Conservation (phyloP, 2,329 filamentous ascomycete species). For the Penicillium psychrosexuale region DNA sequence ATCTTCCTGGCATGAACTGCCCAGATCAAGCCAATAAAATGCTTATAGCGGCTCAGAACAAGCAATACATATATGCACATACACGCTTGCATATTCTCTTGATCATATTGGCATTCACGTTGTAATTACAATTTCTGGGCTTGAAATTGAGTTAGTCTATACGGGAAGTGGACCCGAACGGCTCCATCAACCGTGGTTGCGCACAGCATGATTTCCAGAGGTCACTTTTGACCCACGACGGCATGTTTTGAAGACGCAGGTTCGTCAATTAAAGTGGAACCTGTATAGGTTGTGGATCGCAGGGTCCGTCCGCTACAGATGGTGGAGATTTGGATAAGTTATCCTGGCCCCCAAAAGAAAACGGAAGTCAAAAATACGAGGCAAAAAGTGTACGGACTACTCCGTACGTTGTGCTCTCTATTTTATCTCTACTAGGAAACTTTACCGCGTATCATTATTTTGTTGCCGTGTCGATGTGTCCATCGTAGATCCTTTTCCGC, state of each 20-base stretch:
- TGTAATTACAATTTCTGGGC: not conserved
- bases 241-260: not conserved
- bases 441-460: not conserved
- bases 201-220: not conserved
- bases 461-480: not conserved
- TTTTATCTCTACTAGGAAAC: not conserved
- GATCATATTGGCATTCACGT: not conserved
- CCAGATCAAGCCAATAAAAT: not conserved
- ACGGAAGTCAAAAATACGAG: constrained; percentile 3
- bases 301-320: not conserved
- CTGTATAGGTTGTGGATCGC: not conserved
- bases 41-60: not conserved
- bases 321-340: not conserved
- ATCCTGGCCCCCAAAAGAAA: not conserved
- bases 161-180: constrained; percentile 11
- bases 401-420: not conserved
- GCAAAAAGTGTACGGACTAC: not conserved
- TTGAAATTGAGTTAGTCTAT: not conserved
- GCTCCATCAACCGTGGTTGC: not conserved
- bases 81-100: not conserved
- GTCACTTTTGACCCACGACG: not conserved
- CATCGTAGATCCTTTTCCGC: not conserved
- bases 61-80: too few species aligned
- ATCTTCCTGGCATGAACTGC: not conserved
- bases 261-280: not conserved